Conservation (phyloP, 345 rosid species). For the Camelina laxa region DNA sequence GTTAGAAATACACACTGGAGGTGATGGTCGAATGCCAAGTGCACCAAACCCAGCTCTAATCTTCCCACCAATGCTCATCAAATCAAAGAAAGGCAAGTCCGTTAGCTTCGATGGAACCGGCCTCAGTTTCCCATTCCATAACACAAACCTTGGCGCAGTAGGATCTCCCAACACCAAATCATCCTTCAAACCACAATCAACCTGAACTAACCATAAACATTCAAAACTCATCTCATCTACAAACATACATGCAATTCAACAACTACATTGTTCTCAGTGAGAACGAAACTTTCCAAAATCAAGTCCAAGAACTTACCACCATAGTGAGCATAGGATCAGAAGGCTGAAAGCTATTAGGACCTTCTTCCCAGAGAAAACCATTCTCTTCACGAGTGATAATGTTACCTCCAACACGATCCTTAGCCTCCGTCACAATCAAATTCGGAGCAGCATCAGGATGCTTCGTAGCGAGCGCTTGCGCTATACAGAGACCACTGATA, state of each 20-base stretch:
- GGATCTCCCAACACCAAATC: conserved; percentile 96
- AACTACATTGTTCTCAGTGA: conserved; percentile 5
- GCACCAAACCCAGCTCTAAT: conserved; percentile 92
- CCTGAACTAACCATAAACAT: conserved; percentile 48
- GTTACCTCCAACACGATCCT: conserved; percentile 86
- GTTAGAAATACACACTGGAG: conserved; percentile 73
- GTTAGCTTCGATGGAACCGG: conserved; percentile 81
- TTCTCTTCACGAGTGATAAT: conserved; percentile 79
- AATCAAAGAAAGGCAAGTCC: conserved; percentile 78
- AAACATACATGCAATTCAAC: not conserved
- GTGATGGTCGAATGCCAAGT: conserved; percentile 80
- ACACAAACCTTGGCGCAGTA: conserved; percentile 81
- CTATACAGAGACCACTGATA: conserved; percentile 91
- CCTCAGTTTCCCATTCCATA: conserved; percentile 87
- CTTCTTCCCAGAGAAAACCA: conserved; percentile 96
- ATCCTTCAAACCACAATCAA: conserved; percentile 85
- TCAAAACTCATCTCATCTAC: conserved; percentile 10
- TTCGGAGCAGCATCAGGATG: conserved; percentile 65
- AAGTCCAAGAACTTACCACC: conserved; percentile 59
- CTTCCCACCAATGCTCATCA: conserved; percentile 91
- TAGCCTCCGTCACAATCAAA: conserved; percentile 86
- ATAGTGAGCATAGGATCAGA: conserved; percentile 91
- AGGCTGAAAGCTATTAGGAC: conserved; percentile 96
- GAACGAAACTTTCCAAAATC: not conserved
- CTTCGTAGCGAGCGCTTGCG: conserved; percentile 84